These are phyloP conservation scores for Auricularia auricula-judae DNA, from an alignment of 768 basidiomycete genomes.

Conservation along the genomic window DNA sequence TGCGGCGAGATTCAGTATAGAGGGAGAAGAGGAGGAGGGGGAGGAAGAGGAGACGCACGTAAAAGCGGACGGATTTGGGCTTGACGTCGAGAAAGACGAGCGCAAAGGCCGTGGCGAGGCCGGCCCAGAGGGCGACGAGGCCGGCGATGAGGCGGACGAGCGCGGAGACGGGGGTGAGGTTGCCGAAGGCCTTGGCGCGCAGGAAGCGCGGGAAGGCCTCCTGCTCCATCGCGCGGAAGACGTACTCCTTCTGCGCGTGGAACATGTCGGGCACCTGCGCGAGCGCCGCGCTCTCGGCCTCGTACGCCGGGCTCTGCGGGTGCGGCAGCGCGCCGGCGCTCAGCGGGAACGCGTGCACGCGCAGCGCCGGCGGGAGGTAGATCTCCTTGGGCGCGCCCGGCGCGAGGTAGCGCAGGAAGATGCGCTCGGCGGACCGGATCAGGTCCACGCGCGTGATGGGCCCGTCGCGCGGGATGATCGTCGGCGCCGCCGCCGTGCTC, in stretches of 20 bases:
- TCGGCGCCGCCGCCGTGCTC: constrained; percentile 46
- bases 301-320: constrained; percentile 32
- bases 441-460: constrained; percentile 87
- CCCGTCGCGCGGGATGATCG: constrained; percentile 82
- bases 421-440: constrained; percentile 89
- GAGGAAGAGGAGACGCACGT: constrained; percentile 51
- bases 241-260: constrained; percentile 94
- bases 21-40: not conserved
- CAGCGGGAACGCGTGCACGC: constrained; percentile 84
- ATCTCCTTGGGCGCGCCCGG: constrained; percentile 92
- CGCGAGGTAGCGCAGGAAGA: constrained; percentile 61
- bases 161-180: constrained; percentile 84
- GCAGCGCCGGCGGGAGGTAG: constrained; percentile 87
- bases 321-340: constrained; percentile 63
- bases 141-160: constrained; percentile 80
- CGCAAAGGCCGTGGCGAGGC: constrained; percentile 80
- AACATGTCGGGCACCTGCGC: constrained; percentile 92
- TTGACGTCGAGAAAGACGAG: constrained; percentile 89
- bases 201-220: constrained; percentile 91
- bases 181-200: constrained; percentile 95
- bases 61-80: constrained; percentile 86
- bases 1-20: constrained; percentile 18
- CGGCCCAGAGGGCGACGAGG: constrained; percentile 86
- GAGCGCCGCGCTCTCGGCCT: constrained; percentile 58
- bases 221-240: constrained; percentile 93